These are phyloP conservation scores for Acephala macrosclerotiorum DNA, from an alignment of 2,329 filamentous ascomycete species.

Conservation along the genomic window DNA sequence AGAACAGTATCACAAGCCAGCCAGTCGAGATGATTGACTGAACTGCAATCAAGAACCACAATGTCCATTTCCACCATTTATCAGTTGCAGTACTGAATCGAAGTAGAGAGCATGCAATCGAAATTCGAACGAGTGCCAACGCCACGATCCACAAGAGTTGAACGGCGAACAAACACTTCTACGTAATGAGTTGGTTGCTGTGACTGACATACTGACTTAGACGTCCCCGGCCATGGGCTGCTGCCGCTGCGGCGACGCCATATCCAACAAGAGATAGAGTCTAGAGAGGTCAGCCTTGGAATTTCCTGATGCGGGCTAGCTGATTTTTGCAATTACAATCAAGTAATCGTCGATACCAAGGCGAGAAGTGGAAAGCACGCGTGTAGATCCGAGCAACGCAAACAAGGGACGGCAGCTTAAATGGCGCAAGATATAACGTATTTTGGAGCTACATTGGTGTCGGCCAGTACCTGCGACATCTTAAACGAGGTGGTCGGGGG, in stretches of 20 bases:
- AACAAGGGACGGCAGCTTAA: constrained; percentile 20
- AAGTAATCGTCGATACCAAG: constrained; percentile 26
- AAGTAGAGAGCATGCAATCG: constrained; percentile 25
- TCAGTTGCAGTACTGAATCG: constrained; percentile 14
- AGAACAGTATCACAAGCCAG: constrained; percentile 19
- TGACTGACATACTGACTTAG: constrained; percentile 14
- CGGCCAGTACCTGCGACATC: constrained; percentile 6
- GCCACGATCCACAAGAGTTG: constrained; percentile 21
- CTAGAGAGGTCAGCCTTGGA: constrained; percentile 6
- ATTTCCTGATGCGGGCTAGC: constrained; percentile 19
- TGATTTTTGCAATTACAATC: constrained; percentile 22
- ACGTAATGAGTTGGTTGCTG: constrained; percentile 7
- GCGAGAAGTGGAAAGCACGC: constrained; percentile 2
- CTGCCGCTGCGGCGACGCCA: constrained; percentile 9
- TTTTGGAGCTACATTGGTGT: constrained; percentile 17
- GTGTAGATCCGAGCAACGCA: constrained; percentile 25
- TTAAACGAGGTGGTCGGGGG: background rate
- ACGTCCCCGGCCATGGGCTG: constrained; percentile 24
- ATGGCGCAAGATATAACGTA: constrained; percentile 25
- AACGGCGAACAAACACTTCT: constrained; percentile 19
- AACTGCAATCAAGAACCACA: constrained; percentile 17
- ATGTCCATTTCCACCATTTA: constrained; percentile 17
- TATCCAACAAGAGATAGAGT: constrained; percentile 20
- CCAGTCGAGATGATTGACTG: constrained; percentile 15
- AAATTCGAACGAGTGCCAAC: constrained; percentile 25